Conservation (phyloP, 2,329 filamentous ascomycete genomes). For the Fusarium poae region DNA sequence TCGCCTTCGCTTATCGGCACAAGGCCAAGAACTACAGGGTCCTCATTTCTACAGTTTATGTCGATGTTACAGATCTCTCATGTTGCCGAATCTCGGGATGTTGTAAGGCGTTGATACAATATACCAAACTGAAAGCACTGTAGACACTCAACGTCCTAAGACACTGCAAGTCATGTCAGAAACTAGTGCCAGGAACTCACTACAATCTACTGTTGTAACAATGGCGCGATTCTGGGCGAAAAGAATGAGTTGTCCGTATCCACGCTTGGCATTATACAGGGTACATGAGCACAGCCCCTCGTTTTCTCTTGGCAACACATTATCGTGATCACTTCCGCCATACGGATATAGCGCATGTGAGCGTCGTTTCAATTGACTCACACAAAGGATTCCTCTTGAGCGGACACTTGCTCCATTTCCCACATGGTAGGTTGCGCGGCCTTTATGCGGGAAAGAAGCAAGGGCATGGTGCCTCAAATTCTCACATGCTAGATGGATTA, state of each 20-base stretch:
- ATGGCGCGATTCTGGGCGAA: neutral
- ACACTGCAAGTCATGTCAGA: neutral
- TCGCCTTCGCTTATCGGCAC: slow-evolving; percentile 47
- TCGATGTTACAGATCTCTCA: neutral
- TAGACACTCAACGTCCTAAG: neutral
- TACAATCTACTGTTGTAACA: neutral
- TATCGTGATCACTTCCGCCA: slow-evolving; percentile 1
- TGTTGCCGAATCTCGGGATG: neutral
- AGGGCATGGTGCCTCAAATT: neutral
- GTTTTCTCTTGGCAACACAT: slow-evolving; percentile 22
- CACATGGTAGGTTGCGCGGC: neutral
- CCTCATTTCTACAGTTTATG: slow-evolving; percentile 16
- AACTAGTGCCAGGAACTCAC: neutral
- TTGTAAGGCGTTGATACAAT: neutral
- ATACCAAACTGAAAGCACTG: neutral
- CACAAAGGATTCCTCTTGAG: neutral
- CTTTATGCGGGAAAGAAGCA: neutral
- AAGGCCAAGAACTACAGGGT: slow-evolving; percentile 36
- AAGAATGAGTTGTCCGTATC: slow-evolving; percentile 34
- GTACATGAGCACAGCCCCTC: slow-evolving; percentile 28
- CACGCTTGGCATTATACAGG: slow-evolving; percentile 41
- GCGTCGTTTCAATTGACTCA: neutral
- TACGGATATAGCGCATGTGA: neutral
- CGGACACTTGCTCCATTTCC: neutral
- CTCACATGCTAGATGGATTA: neutral